A percentile compares a stretch with the other conserved stretches of the same genome.
Evolutionary conservation across 192 early-diverging fungal genomes (phyloP).

Genomic region (Gamsiella multidivaricata): DNA sequence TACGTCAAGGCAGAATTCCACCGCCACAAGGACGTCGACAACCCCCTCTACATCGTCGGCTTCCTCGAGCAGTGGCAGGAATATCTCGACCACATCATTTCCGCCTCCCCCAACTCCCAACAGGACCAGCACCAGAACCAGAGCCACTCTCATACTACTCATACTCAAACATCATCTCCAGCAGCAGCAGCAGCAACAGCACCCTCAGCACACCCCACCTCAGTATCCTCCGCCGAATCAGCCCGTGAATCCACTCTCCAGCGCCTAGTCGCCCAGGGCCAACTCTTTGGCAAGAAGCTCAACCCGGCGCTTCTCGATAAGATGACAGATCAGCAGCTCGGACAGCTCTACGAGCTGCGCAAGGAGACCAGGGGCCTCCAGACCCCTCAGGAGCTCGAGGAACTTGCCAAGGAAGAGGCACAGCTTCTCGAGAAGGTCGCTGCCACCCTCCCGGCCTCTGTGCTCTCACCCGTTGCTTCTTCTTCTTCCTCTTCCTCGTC

Average conservation of each 20-base stretch:
- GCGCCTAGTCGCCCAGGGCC: slow-evolving; percentile 19
- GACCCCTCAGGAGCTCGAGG: slow-evolving; percentile 20
- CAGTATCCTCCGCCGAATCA: slow-evolving; percentile 23
- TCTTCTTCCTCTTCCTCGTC: too few relatives aligned
- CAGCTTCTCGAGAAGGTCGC: slow-evolving; percentile 43
- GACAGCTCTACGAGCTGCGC: slow-evolving; percentile 66
- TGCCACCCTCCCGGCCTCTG: slow-evolving; percentile 13
- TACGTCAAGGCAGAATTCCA: slow-evolving; percentile 72
- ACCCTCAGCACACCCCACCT: too few relatives aligned
- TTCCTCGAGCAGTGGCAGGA: slow-evolving; percentile 68
- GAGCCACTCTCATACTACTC: too few relatives aligned
- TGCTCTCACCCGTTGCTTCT: too few relatives aligned
- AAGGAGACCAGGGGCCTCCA: slow-evolving; percentile 57
- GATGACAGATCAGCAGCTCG: slow-evolving; percentile 68
- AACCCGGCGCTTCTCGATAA: slow-evolving; percentile 57
- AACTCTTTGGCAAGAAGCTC: slow-evolving; percentile 55
- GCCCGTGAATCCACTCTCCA: slow-evolving; percentile 36
- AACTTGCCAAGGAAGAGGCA: slow-evolving; percentile 39
- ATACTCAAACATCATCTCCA: too few relatives aligned
- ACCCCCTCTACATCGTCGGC: slow-evolving; percentile 67
- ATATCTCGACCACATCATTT: slow-evolving; percentile 51
- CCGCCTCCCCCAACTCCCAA: slow-evolving; percentile 11
- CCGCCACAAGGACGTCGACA: slow-evolving; percentile 65
- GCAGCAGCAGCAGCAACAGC: neutral
- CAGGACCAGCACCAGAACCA: slow-evolving; percentile 12